Evolutionary conservation across 2,329 filamentous ascomycete species (phyloP), one percentile per base, ranked within the genome.

Genomic region (Canariomyces notabilis): DNA sequence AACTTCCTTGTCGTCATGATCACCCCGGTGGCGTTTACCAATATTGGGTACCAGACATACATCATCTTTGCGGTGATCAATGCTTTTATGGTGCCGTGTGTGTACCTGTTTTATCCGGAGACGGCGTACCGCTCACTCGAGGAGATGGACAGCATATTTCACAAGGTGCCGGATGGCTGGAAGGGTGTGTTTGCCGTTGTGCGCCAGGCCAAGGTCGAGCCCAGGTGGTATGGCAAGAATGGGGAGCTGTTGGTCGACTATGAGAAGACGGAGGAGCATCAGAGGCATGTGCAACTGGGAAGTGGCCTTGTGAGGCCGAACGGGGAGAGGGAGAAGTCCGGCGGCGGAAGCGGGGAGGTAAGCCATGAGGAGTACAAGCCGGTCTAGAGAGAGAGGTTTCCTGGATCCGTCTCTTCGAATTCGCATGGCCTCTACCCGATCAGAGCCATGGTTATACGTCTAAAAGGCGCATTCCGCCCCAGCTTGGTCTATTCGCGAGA

Each of bases 51-150:
- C 64, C 26, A 49, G 37, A 54, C 53, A 2, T 60, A 84, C 61
- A 76, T 79, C 57, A 77, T 85, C 54, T 85, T 85, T 57, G 80
- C 80, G 9, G 72, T 80, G 37, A 80, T 84, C 65, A 83, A 83
- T 60, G 73, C 75, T 52, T 67, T 75, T 54, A 80, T 81, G 60
- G 70, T 80, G 0, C 77, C 78, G 0, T 67, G 64, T 3, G 68
- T 79, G 19, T 82, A 79, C 61, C 76, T 79, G 63, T 80, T 80
- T 68, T 83, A 78, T 63, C 80, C 80, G 0, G 81, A 84, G 63
- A 84, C 81, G 8, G 76, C 76, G 1, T 79, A 79, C 58, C 72
- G 80, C 33, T 78, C 74, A 2, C 72, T 85, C 16, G 80, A 85
- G 61, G 80, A 84, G 59, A 83, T 85, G 75, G 80, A 84, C 56